Evolutionary conservation across 441 rosid genomes (phyloP), one percentile per base, ranked within the genome.

Genomic region (Flueggea neowawraea): DNA sequence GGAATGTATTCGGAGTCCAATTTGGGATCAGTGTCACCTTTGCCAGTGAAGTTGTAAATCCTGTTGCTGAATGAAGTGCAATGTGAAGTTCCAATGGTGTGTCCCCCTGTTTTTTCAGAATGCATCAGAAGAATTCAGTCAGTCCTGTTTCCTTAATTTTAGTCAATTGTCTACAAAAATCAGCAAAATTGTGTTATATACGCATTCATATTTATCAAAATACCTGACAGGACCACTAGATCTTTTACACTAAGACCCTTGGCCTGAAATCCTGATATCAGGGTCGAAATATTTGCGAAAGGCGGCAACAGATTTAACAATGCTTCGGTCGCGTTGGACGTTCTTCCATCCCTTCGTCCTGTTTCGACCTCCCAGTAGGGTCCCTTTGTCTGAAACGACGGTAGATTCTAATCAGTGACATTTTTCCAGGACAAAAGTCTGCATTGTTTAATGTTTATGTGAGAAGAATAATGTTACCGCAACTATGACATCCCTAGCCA

Each of bases 341-440:
- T 65, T 44, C 78, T 83, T 33, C 96, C 95, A 55, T 90, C 95
- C 76, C 88, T 90, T 68, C 93, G 66, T n/a, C n/a, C n/a, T n/a
- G n/a, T n/a, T n/a, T n/a, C n/a, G n/a, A n/a, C n/a, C n/a, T n/a
- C n/a, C n/a, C 82, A 90, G 54, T 62, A 69, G 33, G 86, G 90
- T 5, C 93, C 97, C 44, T 57, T 73, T 31, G 78, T 77, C 95
- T 83, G 68, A 17, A 6, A 60, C 9, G 49, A 16, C n/a, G n/a
- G n/a, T n/a, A n/a, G n/a, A n/a, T n/a, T n/a, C n/a, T n/a, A n/a
- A n/a, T n/a, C n/a, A n/a, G n/a, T n/a, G n/a, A n/a, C n/a, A n/a
- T n/a, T n/a, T n/a, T n/a, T n/a, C n/a, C n/a, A n/a, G n/a, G n/a
- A n/a, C n/a, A n/a, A n/a, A n/a, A n/a, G n/a, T n/a, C n/a, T n/a